Evolutionary conservation across 2,329 filamentous ascomycete species (phyloP), one percentile per base, ranked within the genome.

Genomic region (Aspergillus clavatus): DNA sequence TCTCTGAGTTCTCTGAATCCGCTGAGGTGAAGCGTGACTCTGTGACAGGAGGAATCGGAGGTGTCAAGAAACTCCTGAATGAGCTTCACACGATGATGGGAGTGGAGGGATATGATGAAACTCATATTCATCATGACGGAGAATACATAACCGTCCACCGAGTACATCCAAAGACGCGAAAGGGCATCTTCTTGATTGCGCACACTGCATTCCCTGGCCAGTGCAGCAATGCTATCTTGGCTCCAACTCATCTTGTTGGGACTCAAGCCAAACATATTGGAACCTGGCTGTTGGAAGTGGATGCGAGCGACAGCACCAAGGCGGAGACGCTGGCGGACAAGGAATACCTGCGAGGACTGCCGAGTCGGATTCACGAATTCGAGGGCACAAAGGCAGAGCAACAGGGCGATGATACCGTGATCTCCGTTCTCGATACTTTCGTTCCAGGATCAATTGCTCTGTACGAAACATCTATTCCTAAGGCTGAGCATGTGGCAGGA

Each of bases 91-190:
- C 84, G 6, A 78, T 90, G 52, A 97, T 98, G 93, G 93, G 93
- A 51, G 87, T 89, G 61, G 89, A 97, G 53, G 87, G 86, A 16
- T 98, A 95, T 62, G 85, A 90, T 45, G 93, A 98, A 68, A 95
- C 89, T 6, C 91, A 96, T 61, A 89, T 98, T 42, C 91, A 98
- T 62, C 93, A 98, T 63, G 90, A 97, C 53, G 86, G 88, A 45
- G 87, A 98, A 66, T 96, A 95, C 63, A 86, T 98, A 60, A 98
- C 93, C 0, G 89, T 98, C 5, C 93, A 98, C 66, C 80, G 94
- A 50, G 89, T 97, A 2, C 90, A 98, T 61, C 93, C 91, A 0
- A 83, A 87, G 62, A 94, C 88, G 1, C 81, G 93, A 47, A 95
- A 93, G 65, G 93, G 93, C 0, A 91, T 95, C 67, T 96, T 97